phyloP scores from a whole-genome alignment of 2,329 filamentous ascomycete genomes.

The Diplodia corticola region DNA sequence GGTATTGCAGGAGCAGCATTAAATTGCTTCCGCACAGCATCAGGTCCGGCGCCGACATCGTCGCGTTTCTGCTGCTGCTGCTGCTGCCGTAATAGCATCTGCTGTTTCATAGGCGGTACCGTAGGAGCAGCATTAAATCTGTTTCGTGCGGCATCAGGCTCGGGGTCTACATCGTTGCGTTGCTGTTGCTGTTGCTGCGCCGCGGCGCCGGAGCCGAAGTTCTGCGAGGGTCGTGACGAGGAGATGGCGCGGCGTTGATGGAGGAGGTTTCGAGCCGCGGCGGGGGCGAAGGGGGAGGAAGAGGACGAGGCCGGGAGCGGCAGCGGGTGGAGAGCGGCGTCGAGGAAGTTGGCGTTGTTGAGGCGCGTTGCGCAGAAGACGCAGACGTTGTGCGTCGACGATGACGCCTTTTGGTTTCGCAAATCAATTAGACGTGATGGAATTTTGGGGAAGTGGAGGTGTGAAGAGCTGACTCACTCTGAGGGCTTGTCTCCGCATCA shows the following conservation, averaged over 20 bases:
- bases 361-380: slow-evolving; percentile 41
- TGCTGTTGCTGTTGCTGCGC: slow-evolving; percentile 33
- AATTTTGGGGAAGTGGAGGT: background rate
- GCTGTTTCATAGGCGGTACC: no score
- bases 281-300: slow-evolving; percentile 11
- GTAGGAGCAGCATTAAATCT: background rate
- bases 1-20: background rate
- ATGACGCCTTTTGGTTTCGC: slow-evolving; percentile 30
- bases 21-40: background rate
- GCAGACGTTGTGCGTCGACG: slow-evolving; percentile 40
- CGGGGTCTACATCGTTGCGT: slow-evolving; percentile 28
- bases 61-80: slow-evolving; percentile 28
- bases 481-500: slow-evolving; percentile 14
- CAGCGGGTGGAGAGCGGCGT: slow-evolving; percentile 23
- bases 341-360: slow-evolving; percentile 25
- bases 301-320: background rate
- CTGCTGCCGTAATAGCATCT: no score
- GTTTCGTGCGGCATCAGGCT: background rate
- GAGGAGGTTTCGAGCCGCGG: slow-evolving; percentile 27
- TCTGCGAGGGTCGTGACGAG: background rate
- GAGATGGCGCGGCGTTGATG: slow-evolving; percentile 33
- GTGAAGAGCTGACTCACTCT: background rate
- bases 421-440: background rate
- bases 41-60: slow-evolving; percentile 21
- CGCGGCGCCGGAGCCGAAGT: slow-evolving; percentile 30